Base-by-base conservation (phyloP, 2,329 filamentous ascomycete genomes). In the Aspergillus puulaauensis region DNA sequence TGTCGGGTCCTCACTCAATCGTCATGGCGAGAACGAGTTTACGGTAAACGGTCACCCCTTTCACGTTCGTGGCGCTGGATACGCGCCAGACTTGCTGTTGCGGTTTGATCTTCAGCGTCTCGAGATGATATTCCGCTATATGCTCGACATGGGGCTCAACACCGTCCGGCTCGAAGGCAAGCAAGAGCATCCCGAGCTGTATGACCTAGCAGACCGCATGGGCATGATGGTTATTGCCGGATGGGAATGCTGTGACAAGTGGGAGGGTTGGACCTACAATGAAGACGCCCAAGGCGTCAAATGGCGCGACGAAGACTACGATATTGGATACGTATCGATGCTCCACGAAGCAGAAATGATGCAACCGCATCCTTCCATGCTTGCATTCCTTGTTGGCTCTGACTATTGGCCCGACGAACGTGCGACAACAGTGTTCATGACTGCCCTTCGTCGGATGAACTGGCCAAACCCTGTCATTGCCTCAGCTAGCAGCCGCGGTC, bases 211-310 rank as follows among this genome's bases (percentile, higher is more conserved):
- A 1, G 84, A 87, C 63, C 74, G 77, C 3, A 73, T 86, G 64
- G 86, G 86, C 0, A 64, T 88, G 37, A 86, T 88, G 83, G 70
- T 88, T 0, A 73, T 88, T 39, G 75, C 84, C 0, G 86, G 86
- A 0, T 88, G 85, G 84, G 85, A 87, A 59, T 88, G 86, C 68
- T 88, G 86, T 67, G 83, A 87, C 63, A 88, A 88, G 66, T 88
- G 86, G 86, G 86, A 88, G 65, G 82, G 80, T 0, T 88, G 84
- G 84, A 68, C 66, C 15, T 86, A 87, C 68, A 87, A 87, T 62
- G 68, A 81, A 12, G 81, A 88, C n/a, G 74, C 70, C 1, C 57
- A 65, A 9, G 79, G 76, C 1, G 64, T 71, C 3, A 71, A 70
- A 53, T 88, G 84, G 83, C 71, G 68, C 0, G 77, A 82, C 0